Conservation (phyloP, 495 filamentous ascomycete species). For the Delitschia confertaspora region DNA sequence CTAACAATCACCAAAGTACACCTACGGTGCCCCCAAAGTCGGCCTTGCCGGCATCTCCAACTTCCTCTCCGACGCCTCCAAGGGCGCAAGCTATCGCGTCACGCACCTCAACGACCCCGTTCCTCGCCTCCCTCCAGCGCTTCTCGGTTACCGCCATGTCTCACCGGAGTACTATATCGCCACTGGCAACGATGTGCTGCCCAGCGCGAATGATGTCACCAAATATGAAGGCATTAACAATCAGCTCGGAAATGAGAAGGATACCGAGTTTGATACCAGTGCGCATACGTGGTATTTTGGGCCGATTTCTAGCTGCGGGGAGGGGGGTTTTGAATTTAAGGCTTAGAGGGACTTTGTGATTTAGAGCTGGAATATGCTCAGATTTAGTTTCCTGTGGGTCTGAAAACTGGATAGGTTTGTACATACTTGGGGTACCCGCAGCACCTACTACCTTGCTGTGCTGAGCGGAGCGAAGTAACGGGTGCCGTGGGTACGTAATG, state of each 20-base stretch:
- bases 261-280: constrained; percentile 26
- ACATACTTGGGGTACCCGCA: too few species aligned
- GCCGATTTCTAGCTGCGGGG: constrained; percentile 8
- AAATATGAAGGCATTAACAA: constrained; percentile 36
- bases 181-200: constrained; percentile 34
- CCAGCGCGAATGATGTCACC: constrained; percentile 39
- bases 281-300: constrained; percentile 45
- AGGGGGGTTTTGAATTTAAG: constrained; percentile 1
- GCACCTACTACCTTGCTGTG: too few species aligned
- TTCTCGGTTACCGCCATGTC: constrained; percentile 50
- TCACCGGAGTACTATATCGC: constrained; percentile 61
- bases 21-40: constrained; percentile 59
- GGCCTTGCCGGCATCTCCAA: constrained; percentile 49
- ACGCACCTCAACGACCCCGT: constrained; percentile 63
- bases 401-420: too few species aligned
- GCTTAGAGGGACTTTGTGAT: too few species aligned
- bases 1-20: constrained; percentile 37
- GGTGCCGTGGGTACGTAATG: too few species aligned
- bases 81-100: constrained; percentile 49
- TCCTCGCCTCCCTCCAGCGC: constrained; percentile 51
- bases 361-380: too few species aligned
- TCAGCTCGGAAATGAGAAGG: constrained; percentile 39
- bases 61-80: constrained; percentile 45
- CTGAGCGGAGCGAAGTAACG: too few species aligned
- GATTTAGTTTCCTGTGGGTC: too few species aligned